A percentile compares a stretch with the other conserved stretches of the same genome.
Evolutionary conservation across 768 basidiomycete species (phyloP).

Genomic region (Lyophyllum shimeji): DNA sequence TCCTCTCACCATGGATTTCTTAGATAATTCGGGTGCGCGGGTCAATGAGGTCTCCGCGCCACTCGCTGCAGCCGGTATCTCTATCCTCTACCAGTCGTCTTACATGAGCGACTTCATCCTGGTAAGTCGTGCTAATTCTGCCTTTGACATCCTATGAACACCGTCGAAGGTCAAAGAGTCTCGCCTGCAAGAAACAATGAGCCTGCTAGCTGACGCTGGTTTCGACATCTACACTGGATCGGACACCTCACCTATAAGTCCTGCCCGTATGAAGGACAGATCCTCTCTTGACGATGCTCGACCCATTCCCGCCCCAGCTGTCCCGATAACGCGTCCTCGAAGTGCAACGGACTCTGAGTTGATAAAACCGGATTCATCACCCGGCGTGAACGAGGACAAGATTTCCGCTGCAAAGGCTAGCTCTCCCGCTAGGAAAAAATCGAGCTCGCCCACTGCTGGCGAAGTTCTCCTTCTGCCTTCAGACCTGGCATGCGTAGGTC

Average conservation of each 20-base stretch:
- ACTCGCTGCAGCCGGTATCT: slow-evolving; percentile 73
- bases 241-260: slow-evolving; percentile 27
- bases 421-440: slow-evolving; percentile 31
- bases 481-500: slow-evolving; percentile 74
- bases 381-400: slow-evolving; percentile 11
- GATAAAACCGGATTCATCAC: slow-evolving; percentile 6
- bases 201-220: slow-evolving; percentile 57
- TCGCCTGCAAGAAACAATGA: slow-evolving; percentile 61
- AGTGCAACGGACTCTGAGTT: slow-evolving; percentile 32
- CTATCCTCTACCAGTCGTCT: slow-evolving; percentile 80
- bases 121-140: slow-evolving; percentile 37
- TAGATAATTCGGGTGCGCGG: slow-evolving; percentile 70
- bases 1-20: slow-evolving; percentile 3
- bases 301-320: slow-evolving; percentile 17
- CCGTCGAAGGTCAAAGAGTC: slow-evolving; percentile 60
- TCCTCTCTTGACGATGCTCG: slow-evolving; percentile 17
- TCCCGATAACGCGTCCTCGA: slow-evolving; percentile 43
- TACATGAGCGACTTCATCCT: slow-evolving; percentile 85
- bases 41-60: slow-evolving; percentile 77
- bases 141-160: slow-evolving; percentile 9
- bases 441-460: slow-evolving; percentile 53
- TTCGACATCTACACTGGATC: slow-evolving; percentile 62
- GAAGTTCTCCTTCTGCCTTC: slow-evolving; percentile 66
- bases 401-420: not conserved
- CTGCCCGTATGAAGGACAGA: slow-evolving; percentile 12